phyloP scores from a whole-genome alignment of 352 stramenopile genomes.

The Plasmopara halstedii region DNA sequence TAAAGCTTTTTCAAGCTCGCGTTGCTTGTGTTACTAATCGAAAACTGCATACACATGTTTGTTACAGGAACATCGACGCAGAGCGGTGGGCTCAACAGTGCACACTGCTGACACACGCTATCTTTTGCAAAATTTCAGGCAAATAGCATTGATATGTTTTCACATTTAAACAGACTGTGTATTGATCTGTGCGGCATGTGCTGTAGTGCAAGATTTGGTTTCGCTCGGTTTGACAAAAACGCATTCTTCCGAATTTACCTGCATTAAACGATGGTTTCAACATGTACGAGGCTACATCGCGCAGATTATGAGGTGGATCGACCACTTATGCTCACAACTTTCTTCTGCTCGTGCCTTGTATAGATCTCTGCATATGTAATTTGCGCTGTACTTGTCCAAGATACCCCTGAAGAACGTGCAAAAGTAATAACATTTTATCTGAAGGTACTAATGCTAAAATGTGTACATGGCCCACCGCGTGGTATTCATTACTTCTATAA shows the following conservation, averaged over 20 bases:
- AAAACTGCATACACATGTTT: background rate
- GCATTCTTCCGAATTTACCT: conserved; percentile 51
- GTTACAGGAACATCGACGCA: conserved; percentile 41
- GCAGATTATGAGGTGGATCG: background rate
- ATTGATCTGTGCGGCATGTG: too few species aligned
- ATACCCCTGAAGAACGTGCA: conserved; percentile 49
- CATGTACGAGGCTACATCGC: conserved; percentile 38
- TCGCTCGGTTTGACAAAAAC: conserved; percentile 36
- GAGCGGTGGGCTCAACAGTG: conserved; percentile 65
- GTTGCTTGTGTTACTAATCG: conserved; percentile 1
- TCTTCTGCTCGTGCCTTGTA: background rate
- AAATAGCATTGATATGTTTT: background rate
- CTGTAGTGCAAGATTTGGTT: conserved; percentile 72
- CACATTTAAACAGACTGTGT: too few species aligned
- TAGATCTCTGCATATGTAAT: conserved; percentile 79
- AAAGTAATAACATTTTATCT: conserved; percentile 78
- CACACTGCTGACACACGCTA: conserved; percentile 68
- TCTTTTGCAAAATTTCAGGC: conserved; percentile 79
- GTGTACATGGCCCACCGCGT: background rate
- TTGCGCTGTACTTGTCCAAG: conserved; percentile 70
- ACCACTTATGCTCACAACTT: background rate
- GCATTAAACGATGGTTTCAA: conserved; percentile 76
- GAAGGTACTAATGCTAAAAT: conserved; percentile 23
- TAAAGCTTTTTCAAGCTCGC: background rate
- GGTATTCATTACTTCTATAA: conserved; percentile 1